phyloP scores from a whole-genome alignment of 2,329 filamentous ascomycete species.

The Pseudocercospora cruenta region DNA sequence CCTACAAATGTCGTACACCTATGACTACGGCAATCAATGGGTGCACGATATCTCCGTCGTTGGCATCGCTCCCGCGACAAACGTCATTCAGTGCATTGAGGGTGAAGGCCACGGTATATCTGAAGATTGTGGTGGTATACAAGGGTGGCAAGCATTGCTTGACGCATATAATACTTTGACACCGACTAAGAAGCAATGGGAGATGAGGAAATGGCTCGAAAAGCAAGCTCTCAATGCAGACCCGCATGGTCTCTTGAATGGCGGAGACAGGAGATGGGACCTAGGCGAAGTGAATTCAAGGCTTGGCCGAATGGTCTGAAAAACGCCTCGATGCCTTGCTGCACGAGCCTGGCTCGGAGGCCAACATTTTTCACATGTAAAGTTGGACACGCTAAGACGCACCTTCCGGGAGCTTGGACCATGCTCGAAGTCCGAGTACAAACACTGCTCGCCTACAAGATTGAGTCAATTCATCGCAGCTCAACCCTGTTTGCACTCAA shows the following conservation, averaged over 20 bases:
- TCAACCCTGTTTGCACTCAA: background rate
- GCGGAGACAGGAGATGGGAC: slow-evolving; percentile 31
- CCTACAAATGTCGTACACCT: slow-evolving; percentile 28
- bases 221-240: slow-evolving; percentile 31
- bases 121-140: slow-evolving; percentile 38
- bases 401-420: background rate
- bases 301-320: slow-evolving; percentile 37
- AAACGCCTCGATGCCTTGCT: background rate
- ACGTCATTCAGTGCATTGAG: slow-evolving; percentile 31
- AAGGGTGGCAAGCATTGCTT: slow-evolving; percentile 39
- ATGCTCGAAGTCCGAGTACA: background rate
- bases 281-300: slow-evolving; percentile 20
- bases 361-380: background rate
- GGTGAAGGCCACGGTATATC: slow-evolving; percentile 37
- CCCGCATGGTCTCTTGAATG: slow-evolving; percentile 28
- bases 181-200: slow-evolving; percentile 33
- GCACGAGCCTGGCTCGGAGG: no score
- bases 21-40: slow-evolving; percentile 37
- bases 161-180: slow-evolving; percentile 36
- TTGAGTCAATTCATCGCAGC: background rate
- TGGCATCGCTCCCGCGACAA: slow-evolving; percentile 23
- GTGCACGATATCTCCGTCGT: slow-evolving; percentile 31
- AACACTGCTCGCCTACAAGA: background rate
- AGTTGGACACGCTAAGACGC: background rate
- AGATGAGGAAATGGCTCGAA: slow-evolving; percentile 38